phyloP scores from a whole-genome alignment of 2,329 filamentous ascomycete species.

The Talaromyces amestolkiae region DNA sequence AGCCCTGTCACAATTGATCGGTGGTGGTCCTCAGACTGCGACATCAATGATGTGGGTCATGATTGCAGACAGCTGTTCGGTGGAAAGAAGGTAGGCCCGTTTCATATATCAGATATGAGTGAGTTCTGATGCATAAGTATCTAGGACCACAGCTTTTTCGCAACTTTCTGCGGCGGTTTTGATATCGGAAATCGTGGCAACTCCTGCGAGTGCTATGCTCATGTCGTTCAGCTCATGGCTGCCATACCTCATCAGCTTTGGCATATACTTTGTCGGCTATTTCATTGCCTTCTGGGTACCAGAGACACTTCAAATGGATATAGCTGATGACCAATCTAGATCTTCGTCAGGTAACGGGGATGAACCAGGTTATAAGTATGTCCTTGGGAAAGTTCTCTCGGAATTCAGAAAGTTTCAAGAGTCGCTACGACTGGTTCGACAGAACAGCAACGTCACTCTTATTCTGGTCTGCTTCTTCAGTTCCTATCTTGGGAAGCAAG shows the following conservation, averaged over 20 bases:
- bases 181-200: conserved; percentile 5
- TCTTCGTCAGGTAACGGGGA: conserved; percentile 2
- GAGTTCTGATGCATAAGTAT: conserved; percentile 5
- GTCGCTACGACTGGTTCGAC: conserved; percentile 6
- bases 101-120: conserved; percentile 1
- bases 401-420: conserved; percentile 10
- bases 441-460: conserved; percentile 3
- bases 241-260: conserved; percentile 7
- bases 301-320: conserved; percentile 5
- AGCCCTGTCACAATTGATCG: conserved; percentile 6
- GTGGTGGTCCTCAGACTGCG: conserved; percentile 5
- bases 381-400: conserved; percentile 4
- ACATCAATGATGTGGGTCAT: conserved; percentile 8
- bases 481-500: conserved; percentile 8
- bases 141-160: conserved; percentile 5
- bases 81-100: conserved; percentile 4
- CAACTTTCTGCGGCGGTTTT: conserved; percentile 7
- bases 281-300: conserved; percentile 7
- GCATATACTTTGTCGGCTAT: conserved; percentile 6
- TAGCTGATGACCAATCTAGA: background rate
- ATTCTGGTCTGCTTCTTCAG: conserved; percentile 6
- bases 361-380: conserved; percentile 7
- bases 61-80: conserved; percentile 6
- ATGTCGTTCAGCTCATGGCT: conserved; percentile 5
- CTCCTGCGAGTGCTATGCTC: conserved; percentile 8